Evolutionary conservation across 371 early-diverging fungal genomes (phyloP).

Genomic region (Lichtheimia ornata): DNA sequence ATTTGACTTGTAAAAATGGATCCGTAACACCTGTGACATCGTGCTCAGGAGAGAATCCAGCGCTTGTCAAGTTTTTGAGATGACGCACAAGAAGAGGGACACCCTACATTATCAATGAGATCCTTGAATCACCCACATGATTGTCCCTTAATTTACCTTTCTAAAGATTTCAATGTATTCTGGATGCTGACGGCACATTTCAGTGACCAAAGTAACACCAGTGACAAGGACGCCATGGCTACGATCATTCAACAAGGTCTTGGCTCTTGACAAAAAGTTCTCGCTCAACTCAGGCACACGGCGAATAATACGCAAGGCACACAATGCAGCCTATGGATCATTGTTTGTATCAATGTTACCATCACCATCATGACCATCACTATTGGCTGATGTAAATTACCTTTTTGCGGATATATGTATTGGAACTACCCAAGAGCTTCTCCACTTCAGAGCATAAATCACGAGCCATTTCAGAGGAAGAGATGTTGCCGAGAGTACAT

Average conservation of each 20-base stretch:
- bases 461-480: slow-evolving; percentile 92
- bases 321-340: slow-evolving; percentile 81
- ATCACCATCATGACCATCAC: neutral
- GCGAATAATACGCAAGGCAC: slow-evolving; percentile 88
- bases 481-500: slow-evolving; percentile 94
- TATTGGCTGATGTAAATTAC: slow-evolving; percentile 32
- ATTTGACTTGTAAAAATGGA: slow-evolving; percentile 95
- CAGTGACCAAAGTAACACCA: slow-evolving; percentile 87
- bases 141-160: slow-evolving; percentile 41
- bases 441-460: slow-evolving; percentile 95
- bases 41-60: slow-evolving; percentile 93
- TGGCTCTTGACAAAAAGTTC: slow-evolving; percentile 76
- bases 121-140: neutral
- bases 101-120: slow-evolving; percentile 35
- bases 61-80: slow-evolving; percentile 83
- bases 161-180: slow-evolving; percentile 73
- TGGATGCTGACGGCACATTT: slow-evolving; percentile 80
- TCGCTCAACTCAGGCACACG: slow-evolving; percentile 93
- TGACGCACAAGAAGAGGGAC: slow-evolving; percentile 89
- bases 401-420: slow-evolving; percentile 96
- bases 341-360: neutral
- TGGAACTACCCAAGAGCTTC: slow-evolving; percentile 85
- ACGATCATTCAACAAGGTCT: slow-evolving; percentile 83
- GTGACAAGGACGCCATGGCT: slow-evolving; percentile 96
- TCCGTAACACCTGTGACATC: slow-evolving; percentile 96